Conservation (phyloP, 768 basidiomycete species). For the Suillus bovinus region DNA sequence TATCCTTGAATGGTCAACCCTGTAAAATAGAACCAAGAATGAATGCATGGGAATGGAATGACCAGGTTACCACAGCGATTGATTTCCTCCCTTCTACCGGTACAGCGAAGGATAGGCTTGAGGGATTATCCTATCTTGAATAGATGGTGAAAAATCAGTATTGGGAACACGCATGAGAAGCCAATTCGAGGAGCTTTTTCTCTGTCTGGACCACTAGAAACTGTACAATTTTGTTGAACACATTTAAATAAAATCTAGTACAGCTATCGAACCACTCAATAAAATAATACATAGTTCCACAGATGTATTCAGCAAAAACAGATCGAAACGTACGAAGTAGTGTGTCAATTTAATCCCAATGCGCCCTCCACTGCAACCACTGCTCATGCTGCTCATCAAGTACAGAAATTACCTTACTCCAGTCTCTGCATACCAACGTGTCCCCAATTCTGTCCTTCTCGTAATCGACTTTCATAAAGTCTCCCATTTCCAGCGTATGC, state of each 20-base stretch:
- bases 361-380: not conserved
- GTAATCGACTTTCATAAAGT: slow-evolving; percentile 31
- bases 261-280: not conserved
- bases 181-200: not conserved
- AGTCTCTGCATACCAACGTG: slow-evolving; percentile 25
- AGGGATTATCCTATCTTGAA: not conserved
- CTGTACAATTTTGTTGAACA: not conserved
- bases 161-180: too few relatives aligned
- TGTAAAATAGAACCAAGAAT: not conserved
- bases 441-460: slow-evolving; percentile 22
- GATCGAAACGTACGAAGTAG: not conserved
- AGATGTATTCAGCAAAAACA: not conserved
- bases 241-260: not conserved
- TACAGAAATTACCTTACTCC: slow-evolving; percentile 18
- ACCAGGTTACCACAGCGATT: not conserved
- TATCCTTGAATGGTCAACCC: not conserved
- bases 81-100: not conserved
- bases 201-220: not conserved
- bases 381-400: slow-evolving; percentile 13
- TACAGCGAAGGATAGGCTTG: not conserved
- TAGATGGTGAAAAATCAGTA: too few relatives aligned
- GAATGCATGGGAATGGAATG: not conserved
- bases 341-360: not conserved
- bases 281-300: not conserved
- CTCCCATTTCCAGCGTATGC: slow-evolving; percentile 30